Base-by-base conservation (phyloP, 169 alveolate species). In the Condylostoma magnum region DNA sequence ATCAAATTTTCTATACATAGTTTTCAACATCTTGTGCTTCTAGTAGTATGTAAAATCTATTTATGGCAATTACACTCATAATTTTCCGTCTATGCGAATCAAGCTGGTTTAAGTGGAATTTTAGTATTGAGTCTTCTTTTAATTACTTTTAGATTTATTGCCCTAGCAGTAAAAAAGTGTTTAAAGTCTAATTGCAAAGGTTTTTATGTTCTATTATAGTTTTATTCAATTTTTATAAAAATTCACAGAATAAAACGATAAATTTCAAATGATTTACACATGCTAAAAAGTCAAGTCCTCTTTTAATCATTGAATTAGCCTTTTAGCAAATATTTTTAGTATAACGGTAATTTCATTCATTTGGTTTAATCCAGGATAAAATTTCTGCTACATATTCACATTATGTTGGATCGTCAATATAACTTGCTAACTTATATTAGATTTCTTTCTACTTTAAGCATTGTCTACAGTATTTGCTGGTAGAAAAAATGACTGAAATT, bases 1-100 rank as follows among this genome's bases (percentile, higher is more conserved):
- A 60, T 80, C 87, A 74, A 79, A 80, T 69, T 48, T 81, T 81
- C 46, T 56, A 69, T n/a, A 76, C 68, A 38, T 70, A 77, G 34
- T 72, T 76, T 25, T 84, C 84, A 6, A 81, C 75, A 52, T 81
- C 88, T 30, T 80, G 52, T 2, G 77, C 69, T 76, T 81, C 88
- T 47, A 75, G 57, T 65, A 81, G 67, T 27, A 47, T 65, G 52
- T 66, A 81, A 69, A 76, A 75, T 33, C 63, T 50, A 44, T 63
- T 63, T 55, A 66, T 77, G 51, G 83, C 71, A n/a, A 76, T 77
- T 6, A 81, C 76, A 55, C 56, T 69, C 34, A 76, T 56, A 3
- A 66, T 79, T 30, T 73, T 76, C 56, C 84, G 69, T 27, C 80
- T 77, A 48, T 67, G 69, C 3, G 81, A 63, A 30, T 81, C 84